Evolutionary conservation across 495 filamentous ascomycete species (phyloP).

Genomic region (Penicillium herquei): DNA sequence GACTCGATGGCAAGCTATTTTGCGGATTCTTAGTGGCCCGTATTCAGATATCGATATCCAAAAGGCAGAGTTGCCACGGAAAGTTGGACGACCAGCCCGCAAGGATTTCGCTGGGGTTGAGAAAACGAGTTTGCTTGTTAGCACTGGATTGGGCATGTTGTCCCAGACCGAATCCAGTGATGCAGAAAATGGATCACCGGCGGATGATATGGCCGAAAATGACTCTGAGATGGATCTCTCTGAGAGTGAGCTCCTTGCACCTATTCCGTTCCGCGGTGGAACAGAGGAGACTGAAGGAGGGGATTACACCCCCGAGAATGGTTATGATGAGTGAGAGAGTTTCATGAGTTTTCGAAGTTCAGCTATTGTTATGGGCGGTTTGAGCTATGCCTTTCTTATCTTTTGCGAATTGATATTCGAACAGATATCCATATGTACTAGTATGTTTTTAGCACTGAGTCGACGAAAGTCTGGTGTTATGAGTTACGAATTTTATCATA

Average conservation of each 20-base stretch:
- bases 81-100: conserved; percentile 20
- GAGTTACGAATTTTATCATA: too few relatives aligned
- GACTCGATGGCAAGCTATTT: conserved; percentile 42
- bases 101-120: conserved; percentile 30
- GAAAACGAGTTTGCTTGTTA: conserved; percentile 37
- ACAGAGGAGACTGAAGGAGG: conserved; percentile 1
- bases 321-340: too few relatives aligned
- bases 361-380: too few relatives aligned
- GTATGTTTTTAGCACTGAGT: too few relatives aligned
- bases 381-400: too few relatives aligned
- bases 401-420: too few relatives aligned
- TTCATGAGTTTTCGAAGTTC: too few relatives aligned
- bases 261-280: conserved; percentile 10
- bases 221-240: conserved; percentile 10
- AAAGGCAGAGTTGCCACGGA: neutral
- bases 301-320: neutral
- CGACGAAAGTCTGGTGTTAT: too few relatives aligned
- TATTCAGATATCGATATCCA: conserved; percentile 4
- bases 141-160: conserved; percentile 19
- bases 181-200: conserved; percentile 4
- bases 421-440: too few relatives aligned
- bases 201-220: conserved; percentile 1
- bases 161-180: neutral
- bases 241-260: neutral
- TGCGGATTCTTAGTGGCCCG: conserved; percentile 40